A percentile compares a stretch with the other conserved stretches of the same genome.
These are phyloP conservation scores for Ustilaginoidea virens DNA, from an alignment of 2,329 filamentous ascomycete genomes.

Conservation along the genomic window DNA sequence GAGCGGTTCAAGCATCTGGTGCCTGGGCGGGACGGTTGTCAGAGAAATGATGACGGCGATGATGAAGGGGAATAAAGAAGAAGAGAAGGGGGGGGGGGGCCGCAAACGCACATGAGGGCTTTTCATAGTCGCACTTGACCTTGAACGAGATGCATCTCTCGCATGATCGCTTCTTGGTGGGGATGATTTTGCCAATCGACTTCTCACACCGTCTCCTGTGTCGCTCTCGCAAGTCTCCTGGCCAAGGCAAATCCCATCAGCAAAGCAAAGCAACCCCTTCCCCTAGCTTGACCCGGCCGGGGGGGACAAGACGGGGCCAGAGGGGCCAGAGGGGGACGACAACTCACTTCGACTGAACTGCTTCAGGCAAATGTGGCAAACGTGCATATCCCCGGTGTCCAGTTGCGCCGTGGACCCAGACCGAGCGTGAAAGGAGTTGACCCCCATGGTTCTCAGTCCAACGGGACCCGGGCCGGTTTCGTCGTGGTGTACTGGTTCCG, in stretches of 20 bases:
- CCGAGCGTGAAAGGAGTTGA: slow-evolving; percentile 2
- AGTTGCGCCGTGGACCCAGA: slow-evolving; percentile 3
- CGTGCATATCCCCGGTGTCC: slow-evolving; percentile 4
- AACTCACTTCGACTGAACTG: slow-evolving; percentile 5
- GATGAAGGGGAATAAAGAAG: too few species aligned
- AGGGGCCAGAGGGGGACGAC: too few species aligned
- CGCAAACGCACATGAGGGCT: slow-evolving; percentile 4
- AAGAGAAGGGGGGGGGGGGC: background rate
- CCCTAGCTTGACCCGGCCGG: too few species aligned
- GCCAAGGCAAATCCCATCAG: background rate
- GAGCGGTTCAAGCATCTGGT: slow-evolving; percentile 5
- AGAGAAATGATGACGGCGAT: background rate
- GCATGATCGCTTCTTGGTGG: slow-evolving; percentile 6
- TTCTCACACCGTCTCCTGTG: slow-evolving; percentile 6
- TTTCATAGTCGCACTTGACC: slow-evolving; percentile 6
- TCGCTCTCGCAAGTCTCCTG: slow-evolving; percentile 5
- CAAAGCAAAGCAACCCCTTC: background rate
- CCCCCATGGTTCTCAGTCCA: slow-evolving; percentile 3
- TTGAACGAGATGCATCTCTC: slow-evolving; percentile 7
- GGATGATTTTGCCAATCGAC: slow-evolving; percentile 5
- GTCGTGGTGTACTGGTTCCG: too few species aligned
- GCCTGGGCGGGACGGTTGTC: slow-evolving; percentile 1
- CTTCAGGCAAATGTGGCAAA: slow-evolving; percentile 6
- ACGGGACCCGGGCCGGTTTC: too few species aligned
- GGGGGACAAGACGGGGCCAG: too few species aligned